Base-by-base conservation (phyloP, 306 rosid genomes). In the Acacia melanoxylon region DNA sequence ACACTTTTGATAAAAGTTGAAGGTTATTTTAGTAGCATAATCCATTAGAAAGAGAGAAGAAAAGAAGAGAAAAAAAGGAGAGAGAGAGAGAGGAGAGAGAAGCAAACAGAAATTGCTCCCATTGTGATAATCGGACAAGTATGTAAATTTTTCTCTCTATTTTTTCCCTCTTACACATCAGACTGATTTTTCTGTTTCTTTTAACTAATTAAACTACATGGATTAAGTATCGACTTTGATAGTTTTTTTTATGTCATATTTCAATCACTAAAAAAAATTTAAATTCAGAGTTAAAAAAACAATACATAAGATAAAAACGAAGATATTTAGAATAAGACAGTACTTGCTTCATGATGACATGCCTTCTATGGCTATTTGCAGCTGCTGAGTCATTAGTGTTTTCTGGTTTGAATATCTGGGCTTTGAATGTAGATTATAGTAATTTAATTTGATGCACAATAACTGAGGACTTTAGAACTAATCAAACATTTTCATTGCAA, bases 311-410 rank as follows among this genome's bases (percentile, higher is more conserved):
- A 52, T 52, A 20, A 3, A 19, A 19, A 54, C 56, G 19, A 54
- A 54, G 5, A 54, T 8, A 54, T 19, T 6, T 6, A 54, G 62
- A 54, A 54, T 7, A 33, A 33, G 62, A 19, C 25, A n/a, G 25
- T 59, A 51, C 17, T 17, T 59, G 14, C 33, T 29, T 16, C 45
- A 44, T 35, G 25, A 33, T 74, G 33, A 73, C 49, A 4, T 22
- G 29, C 46, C 63, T 63, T 66, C 8, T n/a, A 63, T 83, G 66
- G 66, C 29, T 24, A 61, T 31, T 22, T 61, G 42, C 52, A 42
- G 77, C 20, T 42, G 52, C 49, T 4, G 77, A 42, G 58, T 27
- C 63, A 61, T 59, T 72, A 37, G 7, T 75, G 77, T 67, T 61
- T 63, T 62, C 19, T 5, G 37, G 37, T 62, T 62, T 63, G 12